Conservation (phyloP, 1,284 basidiomycete genomes). For the Neotropicomus parvogracilis region DNA sequence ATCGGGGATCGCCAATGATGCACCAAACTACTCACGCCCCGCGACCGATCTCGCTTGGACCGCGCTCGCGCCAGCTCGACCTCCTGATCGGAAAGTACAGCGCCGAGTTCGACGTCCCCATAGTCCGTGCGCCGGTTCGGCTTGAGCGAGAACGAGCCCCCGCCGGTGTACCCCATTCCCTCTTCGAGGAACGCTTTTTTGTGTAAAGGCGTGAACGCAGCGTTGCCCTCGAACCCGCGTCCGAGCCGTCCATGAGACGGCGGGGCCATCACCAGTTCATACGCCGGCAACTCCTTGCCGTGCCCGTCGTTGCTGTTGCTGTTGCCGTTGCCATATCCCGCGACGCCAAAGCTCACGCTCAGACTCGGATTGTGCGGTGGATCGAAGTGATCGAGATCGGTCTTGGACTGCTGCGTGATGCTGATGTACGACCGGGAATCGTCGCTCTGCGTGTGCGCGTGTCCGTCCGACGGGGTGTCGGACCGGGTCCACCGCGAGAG, state of each 20-base stretch:
- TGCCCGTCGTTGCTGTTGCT: no score
- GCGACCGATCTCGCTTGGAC: constrained; percentile 14
- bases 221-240: no score
- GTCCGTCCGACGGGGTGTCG: not conserved
- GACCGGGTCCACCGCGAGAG: not conserved
- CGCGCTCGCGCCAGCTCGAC: constrained; percentile 38
- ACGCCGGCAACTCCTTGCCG: constrained; percentile 7
- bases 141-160: constrained; percentile 29
- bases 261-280: constrained; percentile 10
- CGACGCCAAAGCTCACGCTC: not conserved
- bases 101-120: constrained; percentile 39
- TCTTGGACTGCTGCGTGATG: constrained; percentile 12
- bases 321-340: no score
- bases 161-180: not conserved
- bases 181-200: not conserved
- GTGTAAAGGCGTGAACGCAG: no score
- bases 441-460: not conserved
- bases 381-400: not conserved
- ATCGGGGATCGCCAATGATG: constrained; percentile 51
- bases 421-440: constrained; percentile 7
- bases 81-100: constrained; percentile 31
- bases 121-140: constrained; percentile 41
- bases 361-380: not conserved
- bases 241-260: no score
- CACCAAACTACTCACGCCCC: constrained; percentile 40